Evolutionary conservation across 2,329 filamentous ascomycete genomes (phyloP).

Genomic region (Calonectria honghensis): DNA sequence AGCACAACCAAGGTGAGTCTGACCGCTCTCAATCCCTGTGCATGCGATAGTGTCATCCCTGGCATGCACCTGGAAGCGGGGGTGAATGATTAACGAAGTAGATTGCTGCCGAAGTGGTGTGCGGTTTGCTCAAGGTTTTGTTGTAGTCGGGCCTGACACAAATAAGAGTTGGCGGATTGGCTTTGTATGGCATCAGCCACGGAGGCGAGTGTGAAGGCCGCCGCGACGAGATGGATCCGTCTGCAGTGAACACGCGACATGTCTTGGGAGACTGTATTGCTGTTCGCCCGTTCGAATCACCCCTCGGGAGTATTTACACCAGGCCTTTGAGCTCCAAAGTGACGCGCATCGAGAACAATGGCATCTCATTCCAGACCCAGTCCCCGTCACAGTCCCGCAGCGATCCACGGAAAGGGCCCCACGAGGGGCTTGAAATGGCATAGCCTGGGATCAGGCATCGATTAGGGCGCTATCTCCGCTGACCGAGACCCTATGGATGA

Average conservation of each 20-base stretch:
- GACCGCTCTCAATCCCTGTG: constrained; percentile 28
- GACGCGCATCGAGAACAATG: constrained; percentile 23
- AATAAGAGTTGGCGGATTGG: constrained; percentile 8
- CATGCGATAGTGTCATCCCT: constrained; percentile 17
- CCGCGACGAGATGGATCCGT: not conserved
- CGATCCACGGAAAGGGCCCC: constrained; percentile 26
- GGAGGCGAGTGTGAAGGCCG: not conserved
- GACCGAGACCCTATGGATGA: constrained; percentile 28
- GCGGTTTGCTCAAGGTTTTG: constrained; percentile 17
- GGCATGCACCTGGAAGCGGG: constrained; percentile 4
- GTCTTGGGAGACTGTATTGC: constrained; percentile 19
- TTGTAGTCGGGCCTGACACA: constrained; percentile 18
- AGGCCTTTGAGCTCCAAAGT: constrained; percentile 10
- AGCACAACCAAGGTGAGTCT: constrained; percentile 2
- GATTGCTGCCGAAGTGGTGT: not conserved
- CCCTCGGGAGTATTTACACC: constrained; percentile 1
- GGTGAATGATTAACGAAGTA: not conserved
- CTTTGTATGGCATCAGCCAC: constrained; percentile 4
- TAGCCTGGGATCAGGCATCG: constrained; percentile 46
- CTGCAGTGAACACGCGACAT: constrained; percentile 19
- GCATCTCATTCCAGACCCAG: constrained; percentile 30
- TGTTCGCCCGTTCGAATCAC: not conserved
- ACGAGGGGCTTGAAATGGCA: constrained; percentile 37
- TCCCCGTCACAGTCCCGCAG: constrained; percentile 30
- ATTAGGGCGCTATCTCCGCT: constrained; percentile 28